Evolutionary conservation across 2,329 filamentous ascomycete genomes (phyloP).

Genomic region (Phoma sp.): DNA sequence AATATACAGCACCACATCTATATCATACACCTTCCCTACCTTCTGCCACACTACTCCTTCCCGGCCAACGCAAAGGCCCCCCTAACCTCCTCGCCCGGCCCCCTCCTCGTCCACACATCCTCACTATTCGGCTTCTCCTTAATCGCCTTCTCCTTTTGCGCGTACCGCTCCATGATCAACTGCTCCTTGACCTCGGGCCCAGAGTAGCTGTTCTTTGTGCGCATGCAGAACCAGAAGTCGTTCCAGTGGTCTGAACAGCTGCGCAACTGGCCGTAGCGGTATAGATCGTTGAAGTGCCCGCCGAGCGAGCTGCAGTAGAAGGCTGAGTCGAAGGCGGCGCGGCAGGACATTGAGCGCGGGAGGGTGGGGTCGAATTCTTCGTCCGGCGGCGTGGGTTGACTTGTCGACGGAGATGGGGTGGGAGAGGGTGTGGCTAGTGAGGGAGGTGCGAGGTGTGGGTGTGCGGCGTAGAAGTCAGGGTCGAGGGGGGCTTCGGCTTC

Average conservation of each 20-base stretch:
- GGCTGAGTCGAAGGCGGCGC: conserved; percentile 86
- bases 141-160: conserved; percentile 70
- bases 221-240: conserved; percentile 99
- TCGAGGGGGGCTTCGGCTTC: conserved; percentile 55
- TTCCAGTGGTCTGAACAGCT: conserved; percentile 85
- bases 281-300: conserved; percentile 90
- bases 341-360: conserved; percentile 85
- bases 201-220: conserved; percentile 67
- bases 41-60: conserved; percentile 5
- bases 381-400: conserved; percentile 17
- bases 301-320: conserved; percentile 94
- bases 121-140: conserved; percentile 77
- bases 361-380: conserved; percentile 54
- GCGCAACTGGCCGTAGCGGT: conserved; percentile 80
- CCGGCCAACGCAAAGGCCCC: conserved; percentile 34
- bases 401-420: conserved; percentile 1
- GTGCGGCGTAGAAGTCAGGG: conserved; percentile 60
- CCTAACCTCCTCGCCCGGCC: conserved; percentile 45
- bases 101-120: conserved; percentile 84
- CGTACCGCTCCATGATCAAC: conserved; percentile 70
- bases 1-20: not conserved
- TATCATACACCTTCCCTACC: conserved; percentile 1
- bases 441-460: conserved; percentile 55
- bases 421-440: conserved; percentile 22
- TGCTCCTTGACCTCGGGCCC: conserved; percentile 63